Evolutionary conservation across 345 rosid genomes (phyloP), one percentile per base, ranked within the genome.

Genomic region (Eucalyptus erythrocorys): DNA sequence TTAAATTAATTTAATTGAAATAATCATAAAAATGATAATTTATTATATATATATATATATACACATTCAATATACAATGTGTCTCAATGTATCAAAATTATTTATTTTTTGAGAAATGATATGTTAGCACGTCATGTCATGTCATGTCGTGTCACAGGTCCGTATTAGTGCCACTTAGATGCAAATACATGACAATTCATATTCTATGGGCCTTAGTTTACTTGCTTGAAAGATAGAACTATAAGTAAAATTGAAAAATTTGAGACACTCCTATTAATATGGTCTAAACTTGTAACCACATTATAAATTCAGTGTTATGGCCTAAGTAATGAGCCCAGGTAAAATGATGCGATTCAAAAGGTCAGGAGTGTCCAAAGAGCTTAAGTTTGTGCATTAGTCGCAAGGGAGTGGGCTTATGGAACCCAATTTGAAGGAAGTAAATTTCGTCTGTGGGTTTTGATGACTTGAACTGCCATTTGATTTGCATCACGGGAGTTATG

Each of bases 121-220:
- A 0, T 19, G 2, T 51, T 0, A 0, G 0, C 21, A 0, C 15
- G 3, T 49, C 0, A 2, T 16, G 51, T 49, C 21, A 1, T 16
- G 22, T 16, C 22, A 0, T 49, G 53, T 50, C 24, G 0, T 21
- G 57, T 51, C 3, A 0, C 10, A 51, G 0, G 2, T 51, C 0
- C 0, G 2, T 51, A 0, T 51, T 0, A 0, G 0, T 51, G 26
- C 26, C 57, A 51, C 26, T 51, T 51, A 51, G 0, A 21, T 21
- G 30, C 6, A 2, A 27, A 5, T 3, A 40, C 47, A 21, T 22
- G 82, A 3, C 82, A 21, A 21, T 76, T 5, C 1, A 76, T 21
- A 76, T 5, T 71, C 13, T 34, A 19, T 34, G 26, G 45, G 13
- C 27, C 47, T 76, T 21, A 0, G 0, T 37, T 76, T 21, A 37